Evolutionary conservation across 1,284 basidiomycete genomes (phyloP), one percentile per base, ranked within the genome.

Genomic region (Ceratobasidium sp.): DNA sequence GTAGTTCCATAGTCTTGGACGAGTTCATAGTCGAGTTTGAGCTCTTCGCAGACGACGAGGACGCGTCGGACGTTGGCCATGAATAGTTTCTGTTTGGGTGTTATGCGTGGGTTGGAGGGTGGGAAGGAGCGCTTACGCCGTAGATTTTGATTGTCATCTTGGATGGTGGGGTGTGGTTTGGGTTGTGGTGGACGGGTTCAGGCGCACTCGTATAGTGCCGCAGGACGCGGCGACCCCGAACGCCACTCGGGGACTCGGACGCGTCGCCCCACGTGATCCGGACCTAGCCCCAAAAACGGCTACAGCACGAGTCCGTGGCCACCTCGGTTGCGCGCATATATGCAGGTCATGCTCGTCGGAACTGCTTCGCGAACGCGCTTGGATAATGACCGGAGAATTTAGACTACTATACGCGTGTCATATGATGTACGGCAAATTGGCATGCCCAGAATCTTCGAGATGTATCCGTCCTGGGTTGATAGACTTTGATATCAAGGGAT

Each of bases 21-120:
- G 23, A 79, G 48, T 33, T 60, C 62, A 35, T 78, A 78, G 6
- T 78, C 77, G 7, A 78, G 52, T 7, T 59, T 50, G 33, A 76
- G 66, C 44, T 79, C 77, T 33, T 60, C 48, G 65, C 69, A 57
- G 50, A 78, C 65, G 16, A 69, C 46, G 16, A 75, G 65, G 41
- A 79, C 79, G 50, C 64, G 71, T 55, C 57, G 68, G 3, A 73
- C 78, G 71, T 73, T 78, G 20, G 77, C 69, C 20, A 73, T 76
- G 20, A 46, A 46, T 16, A 33, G 35, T 12, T 23, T 35, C 68
- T 70, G 27, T 38, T 16, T 18, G 5, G 30, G 30, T 6, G 16
- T 20, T 23, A 7, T 20, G 23, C 8, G 7, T 35, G 30, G 30
- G 2, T 35, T 60, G 16, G 16, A 35, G 8, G 59, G 6, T 14